Evolutionary conservation across 2,329 filamentous ascomycete genomes (phyloP).

Genomic region (Parascedosporium putredinis): DNA sequence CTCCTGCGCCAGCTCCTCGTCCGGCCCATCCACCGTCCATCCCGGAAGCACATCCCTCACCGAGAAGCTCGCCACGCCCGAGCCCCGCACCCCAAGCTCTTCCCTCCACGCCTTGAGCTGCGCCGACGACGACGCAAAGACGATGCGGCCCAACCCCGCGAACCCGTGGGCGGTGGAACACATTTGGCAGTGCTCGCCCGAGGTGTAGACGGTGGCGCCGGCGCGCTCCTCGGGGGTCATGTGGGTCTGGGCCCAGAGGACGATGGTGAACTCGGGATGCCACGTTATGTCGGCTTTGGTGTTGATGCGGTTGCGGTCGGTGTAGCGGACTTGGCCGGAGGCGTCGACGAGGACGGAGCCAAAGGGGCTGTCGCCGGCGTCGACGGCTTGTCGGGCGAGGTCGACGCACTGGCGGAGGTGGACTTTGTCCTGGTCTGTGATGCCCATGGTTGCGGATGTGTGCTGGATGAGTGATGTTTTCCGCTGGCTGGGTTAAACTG

Average conservation of each 20-base stretch:
- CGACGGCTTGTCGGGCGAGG: conserved; percentile 25
- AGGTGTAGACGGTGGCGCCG: conserved; percentile 23
- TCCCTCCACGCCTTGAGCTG: conserved; percentile 19
- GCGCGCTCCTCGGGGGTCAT: conserved; percentile 28
- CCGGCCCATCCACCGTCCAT: conserved; percentile 19
- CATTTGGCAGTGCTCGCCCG: conserved; percentile 28
- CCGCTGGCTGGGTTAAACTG: too few relatives aligned
- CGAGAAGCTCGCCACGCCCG: conserved; percentile 15
- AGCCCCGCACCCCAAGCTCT: conserved; percentile 16
- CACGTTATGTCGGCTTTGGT: conserved; percentile 22
- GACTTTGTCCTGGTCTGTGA: neutral
- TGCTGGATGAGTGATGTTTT: too few relatives aligned
- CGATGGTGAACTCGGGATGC: conserved; percentile 26
- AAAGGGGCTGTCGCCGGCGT: conserved; percentile 25
- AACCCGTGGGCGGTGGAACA: conserved; percentile 25
- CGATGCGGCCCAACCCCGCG: conserved; percentile 23
- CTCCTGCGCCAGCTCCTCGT: conserved; percentile 18
- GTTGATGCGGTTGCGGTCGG: conserved; percentile 24
- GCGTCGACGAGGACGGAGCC: conserved; percentile 24
- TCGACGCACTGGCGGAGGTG: conserved; percentile 16
- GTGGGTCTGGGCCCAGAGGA: conserved; percentile 25
- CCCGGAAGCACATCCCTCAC: conserved; percentile 21
- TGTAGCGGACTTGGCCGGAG: conserved; percentile 17
- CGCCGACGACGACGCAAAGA: conserved; percentile 21
- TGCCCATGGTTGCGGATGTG: neutral